phyloP scores from a whole-genome alignment of 2,329 filamentous ascomycete genomes.

The Claviceps pusilla region DNA sequence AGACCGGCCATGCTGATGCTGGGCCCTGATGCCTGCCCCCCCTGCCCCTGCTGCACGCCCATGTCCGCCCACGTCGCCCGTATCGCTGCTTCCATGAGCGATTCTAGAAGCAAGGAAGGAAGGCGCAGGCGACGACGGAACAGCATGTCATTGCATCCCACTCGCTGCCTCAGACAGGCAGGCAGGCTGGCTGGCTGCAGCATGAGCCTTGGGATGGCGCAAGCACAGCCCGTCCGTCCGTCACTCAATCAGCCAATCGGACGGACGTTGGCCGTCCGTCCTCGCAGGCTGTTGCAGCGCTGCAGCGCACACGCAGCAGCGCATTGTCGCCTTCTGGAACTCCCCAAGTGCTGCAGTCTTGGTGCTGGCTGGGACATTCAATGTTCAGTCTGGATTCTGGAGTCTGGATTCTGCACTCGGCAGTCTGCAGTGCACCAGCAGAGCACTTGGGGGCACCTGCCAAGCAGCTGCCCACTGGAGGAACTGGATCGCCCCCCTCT shows the following conservation, averaged over 20 bases:
- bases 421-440: too few relatives aligned
- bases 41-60: too few relatives aligned
- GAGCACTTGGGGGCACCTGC: too few relatives aligned
- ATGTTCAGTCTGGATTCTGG: too few relatives aligned
- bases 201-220: not conserved
- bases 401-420: not conserved
- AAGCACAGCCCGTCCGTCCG: too few relatives aligned
- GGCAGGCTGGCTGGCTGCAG: not conserved
- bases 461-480: too few relatives aligned
- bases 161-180: too few relatives aligned
- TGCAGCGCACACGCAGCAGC: not conserved
- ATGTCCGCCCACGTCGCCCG: not conserved
- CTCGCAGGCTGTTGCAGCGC: not conserved
- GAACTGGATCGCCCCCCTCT: not conserved
- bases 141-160: not conserved
- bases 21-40: not conserved
- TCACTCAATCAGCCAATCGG: not conserved
- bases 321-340: constrained; percentile 4
- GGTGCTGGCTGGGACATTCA: too few relatives aligned
- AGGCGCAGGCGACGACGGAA: not conserved
- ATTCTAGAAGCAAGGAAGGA: not conserved
- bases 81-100: not conserved
- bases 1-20: not conserved
- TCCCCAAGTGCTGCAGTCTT: not conserved
- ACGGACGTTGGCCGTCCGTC: not conserved